phyloP scores from a whole-genome alignment of 345 rosid genomes.

The Salix suchowensis region DNA sequence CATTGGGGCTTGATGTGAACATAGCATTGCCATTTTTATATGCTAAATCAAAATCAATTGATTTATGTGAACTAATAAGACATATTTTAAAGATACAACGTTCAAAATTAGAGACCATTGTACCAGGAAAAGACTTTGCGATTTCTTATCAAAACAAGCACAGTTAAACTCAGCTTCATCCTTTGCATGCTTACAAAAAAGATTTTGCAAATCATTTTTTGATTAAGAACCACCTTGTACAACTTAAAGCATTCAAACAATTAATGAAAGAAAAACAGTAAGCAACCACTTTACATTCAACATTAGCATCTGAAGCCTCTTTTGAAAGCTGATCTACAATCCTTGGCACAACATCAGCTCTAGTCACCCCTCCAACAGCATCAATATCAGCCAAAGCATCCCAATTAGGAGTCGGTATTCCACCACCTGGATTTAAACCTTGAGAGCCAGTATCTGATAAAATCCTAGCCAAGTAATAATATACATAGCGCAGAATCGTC shows the following conservation, averaged over 20 bases:
- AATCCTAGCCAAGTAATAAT: conserved; percentile 95
- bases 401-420: conserved; percentile 99
- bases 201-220: background rate
- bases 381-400: conserved; percentile 98
- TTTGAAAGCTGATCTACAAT: conserved; percentile 72
- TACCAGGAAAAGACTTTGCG: too few relatives aligned
- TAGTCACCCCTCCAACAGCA: conserved; percentile 94
- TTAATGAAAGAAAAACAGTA: background rate
- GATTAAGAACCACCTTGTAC: background rate
- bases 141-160: background rate
- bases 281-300: conserved; percentile 57
- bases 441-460: conserved; percentile 79
- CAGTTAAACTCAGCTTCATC: background rate
- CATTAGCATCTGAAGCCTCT: conserved; percentile 70
- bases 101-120: too few relatives aligned
- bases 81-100: background rate
- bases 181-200: background rate
- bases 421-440: conserved; percentile 92
- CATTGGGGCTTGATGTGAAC: background rate
- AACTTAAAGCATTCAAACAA: background rate
- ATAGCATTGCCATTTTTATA: background rate
- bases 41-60: background rate
- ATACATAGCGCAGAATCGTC: conserved; percentile 91
- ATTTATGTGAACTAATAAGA: background rate
- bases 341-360: conserved; percentile 97